Percentiles rank a stretch among this genome's conserved stretches.
These are phyloP conservation scores for Colletotrichum costaricense DNA, from an alignment of 2,329 filamentous ascomycete genomes.

Conservation along the genomic window DNA sequence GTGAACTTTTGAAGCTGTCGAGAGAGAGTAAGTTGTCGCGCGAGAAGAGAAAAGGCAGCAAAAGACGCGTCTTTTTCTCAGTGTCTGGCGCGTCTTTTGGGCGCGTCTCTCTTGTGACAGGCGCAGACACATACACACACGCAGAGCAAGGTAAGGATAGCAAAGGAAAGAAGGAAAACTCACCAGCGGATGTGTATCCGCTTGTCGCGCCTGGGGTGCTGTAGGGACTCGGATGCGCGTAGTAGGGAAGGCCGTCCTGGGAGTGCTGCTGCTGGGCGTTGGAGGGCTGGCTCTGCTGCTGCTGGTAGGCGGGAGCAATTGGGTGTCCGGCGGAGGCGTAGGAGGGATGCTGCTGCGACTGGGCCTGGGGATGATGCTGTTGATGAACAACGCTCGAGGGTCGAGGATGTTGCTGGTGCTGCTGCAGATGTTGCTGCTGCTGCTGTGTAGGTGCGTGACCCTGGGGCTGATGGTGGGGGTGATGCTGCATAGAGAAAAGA, in stretches of 20 bases:
- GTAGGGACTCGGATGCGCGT: slow-evolving; percentile 84
- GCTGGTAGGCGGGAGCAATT: slow-evolving; percentile 74
- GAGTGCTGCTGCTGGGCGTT: slow-evolving; percentile 71
- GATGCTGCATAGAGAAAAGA: slow-evolving; percentile 77
- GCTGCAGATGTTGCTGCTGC: slow-evolving; percentile 76
- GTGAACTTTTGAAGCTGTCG: slow-evolving; percentile 28
- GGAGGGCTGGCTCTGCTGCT: slow-evolving; percentile 71
- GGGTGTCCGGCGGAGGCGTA: slow-evolving; percentile 77
- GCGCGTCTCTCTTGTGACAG: not conserved
- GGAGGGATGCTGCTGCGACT: slow-evolving; percentile 71
- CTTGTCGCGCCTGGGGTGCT: slow-evolving; percentile 83
- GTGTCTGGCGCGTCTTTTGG: slow-evolving; percentile 15
- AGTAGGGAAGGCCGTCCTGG: slow-evolving; percentile 77
- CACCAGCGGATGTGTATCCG: slow-evolving; percentile 89
- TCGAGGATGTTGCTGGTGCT: slow-evolving; percentile 75
- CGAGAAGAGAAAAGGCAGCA: too few species aligned
- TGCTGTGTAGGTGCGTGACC: slow-evolving; percentile 75
- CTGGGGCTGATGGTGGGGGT: slow-evolving; percentile 79
- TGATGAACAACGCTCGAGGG: slow-evolving; percentile 80
- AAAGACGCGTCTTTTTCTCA: slow-evolving; percentile 10
- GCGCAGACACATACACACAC: not conserved
- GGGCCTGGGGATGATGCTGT: slow-evolving; percentile 76
- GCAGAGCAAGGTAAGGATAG: not conserved
- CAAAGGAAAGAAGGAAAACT: slow-evolving; percentile 50
- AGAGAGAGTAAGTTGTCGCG: slow-evolving; percentile 5